A percentile compares a stretch with the other conserved stretches of the same genome.
phyloP scores from a whole-genome alignment of 768 basidiomycete genomes.

The Gymnopilus junonius region DNA sequence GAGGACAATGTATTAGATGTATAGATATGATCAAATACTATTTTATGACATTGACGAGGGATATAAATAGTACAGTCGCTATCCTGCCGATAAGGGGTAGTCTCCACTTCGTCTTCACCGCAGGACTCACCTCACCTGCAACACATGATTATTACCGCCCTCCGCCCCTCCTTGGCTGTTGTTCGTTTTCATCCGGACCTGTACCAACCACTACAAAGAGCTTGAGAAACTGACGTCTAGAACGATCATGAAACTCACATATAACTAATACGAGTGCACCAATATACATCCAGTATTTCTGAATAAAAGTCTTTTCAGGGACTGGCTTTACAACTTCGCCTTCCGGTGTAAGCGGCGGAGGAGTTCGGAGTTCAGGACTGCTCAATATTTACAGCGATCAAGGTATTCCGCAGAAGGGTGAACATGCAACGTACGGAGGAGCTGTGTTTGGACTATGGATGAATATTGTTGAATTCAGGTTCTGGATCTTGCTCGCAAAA shows the following conservation, averaged over 20 bases:
- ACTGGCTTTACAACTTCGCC: conserved; percentile 64
- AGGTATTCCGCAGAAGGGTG: neutral
- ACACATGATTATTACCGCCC: neutral
- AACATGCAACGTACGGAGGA: conserved; percentile 55
- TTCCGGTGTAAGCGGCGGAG: conserved; percentile 67
- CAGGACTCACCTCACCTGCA: neutral
- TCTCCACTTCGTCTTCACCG: too few species aligned
- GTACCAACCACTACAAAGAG: conserved; percentile 34
- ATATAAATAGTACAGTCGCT: too few species aligned
- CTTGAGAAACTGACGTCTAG: neutral
- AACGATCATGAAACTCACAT: conserved; percentile 47
- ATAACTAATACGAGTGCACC: conserved; percentile 59
- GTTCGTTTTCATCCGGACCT: conserved; percentile 43
- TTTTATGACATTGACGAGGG: neutral
- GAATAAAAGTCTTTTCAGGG: conserved; percentile 78
- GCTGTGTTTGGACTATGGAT: conserved; percentile 51
- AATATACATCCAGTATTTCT: conserved; percentile 93
- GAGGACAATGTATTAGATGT: conserved; percentile 26
- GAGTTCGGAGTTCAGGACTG: conserved; percentile 71
- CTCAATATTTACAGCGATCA: neutral
- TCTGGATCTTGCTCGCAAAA: conserved; percentile 30
- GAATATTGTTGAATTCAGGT: conserved; percentile 56
- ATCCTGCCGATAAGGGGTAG: too few species aligned
- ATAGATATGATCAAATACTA: conserved; percentile 8
- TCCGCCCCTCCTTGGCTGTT: conserved; percentile 28